Percentiles rank a stretch among this genome's conserved stretches.
phyloP scores from a whole-genome alignment of 2,329 filamentous ascomycete species.

The Westerdykella aurantiaca region DNA sequence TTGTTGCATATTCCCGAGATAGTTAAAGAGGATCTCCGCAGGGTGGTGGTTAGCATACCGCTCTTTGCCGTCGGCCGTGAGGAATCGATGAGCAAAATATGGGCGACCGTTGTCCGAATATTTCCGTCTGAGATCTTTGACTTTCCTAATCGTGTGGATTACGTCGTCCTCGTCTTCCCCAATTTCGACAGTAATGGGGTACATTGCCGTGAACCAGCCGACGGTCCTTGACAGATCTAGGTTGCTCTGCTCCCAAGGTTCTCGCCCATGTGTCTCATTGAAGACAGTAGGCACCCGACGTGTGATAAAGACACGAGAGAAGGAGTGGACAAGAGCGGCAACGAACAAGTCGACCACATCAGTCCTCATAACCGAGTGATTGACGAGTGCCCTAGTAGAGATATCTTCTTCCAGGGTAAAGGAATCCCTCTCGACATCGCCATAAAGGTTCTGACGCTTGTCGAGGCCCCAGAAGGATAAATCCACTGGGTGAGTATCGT shows the following conservation, averaged over 20 bases:
- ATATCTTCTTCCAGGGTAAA: slow-evolving; percentile 18
- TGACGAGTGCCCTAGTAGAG: slow-evolving; percentile 17
- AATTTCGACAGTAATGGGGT: slow-evolving; percentile 44
- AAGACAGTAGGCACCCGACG: slow-evolving; percentile 48
- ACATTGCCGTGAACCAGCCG: slow-evolving; percentile 56
- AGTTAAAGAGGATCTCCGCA: slow-evolving; percentile 56
- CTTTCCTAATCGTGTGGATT: slow-evolving; percentile 46
- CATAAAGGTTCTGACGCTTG: slow-evolving; percentile 22
- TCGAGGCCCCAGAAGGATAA: slow-evolving; percentile 29
- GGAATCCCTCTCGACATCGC: slow-evolving; percentile 25
- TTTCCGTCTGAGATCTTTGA: slow-evolving; percentile 49
- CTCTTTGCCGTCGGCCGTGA: slow-evolving; percentile 22
- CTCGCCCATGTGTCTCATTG: slow-evolving; percentile 35
- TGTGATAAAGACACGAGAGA: slow-evolving; percentile 51
- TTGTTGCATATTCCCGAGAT: slow-evolving; percentile 48
- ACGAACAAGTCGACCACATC: slow-evolving; percentile 52
- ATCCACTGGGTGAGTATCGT: slow-evolving; percentile 16
- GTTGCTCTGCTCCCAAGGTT: slow-evolving; percentile 39
- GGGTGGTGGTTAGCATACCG: slow-evolving; percentile 41
- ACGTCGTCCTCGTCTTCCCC: slow-evolving; percentile 46
- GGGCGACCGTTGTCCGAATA: slow-evolving; percentile 44
- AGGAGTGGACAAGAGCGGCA: slow-evolving; percentile 51
- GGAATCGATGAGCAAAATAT: slow-evolving; percentile 42
- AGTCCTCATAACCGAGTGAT: slow-evolving; percentile 45
- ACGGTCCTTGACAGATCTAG: slow-evolving; percentile 53